These are phyloP conservation scores for Beta macrorhiza DNA, from an alignment of 179 eudicot species.

Conservation along the genomic window DNA sequence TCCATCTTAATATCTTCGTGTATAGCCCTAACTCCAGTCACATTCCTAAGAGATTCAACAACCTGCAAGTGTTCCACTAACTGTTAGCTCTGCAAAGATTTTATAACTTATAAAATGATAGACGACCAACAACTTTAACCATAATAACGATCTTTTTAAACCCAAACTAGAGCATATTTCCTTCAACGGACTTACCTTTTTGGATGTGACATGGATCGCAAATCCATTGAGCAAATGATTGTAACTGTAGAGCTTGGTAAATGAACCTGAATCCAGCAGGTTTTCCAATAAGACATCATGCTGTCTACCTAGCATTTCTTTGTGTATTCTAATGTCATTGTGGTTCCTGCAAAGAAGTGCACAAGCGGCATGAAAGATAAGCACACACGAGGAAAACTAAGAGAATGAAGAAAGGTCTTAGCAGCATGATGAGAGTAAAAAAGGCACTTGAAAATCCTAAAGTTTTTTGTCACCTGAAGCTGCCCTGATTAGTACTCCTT, in stretches of 20 bases:
- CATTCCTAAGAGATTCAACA: conserved; percentile 33
- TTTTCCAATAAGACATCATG: conserved; percentile 63
- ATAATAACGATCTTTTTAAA: background rate
- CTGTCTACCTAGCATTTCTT: conserved; percentile 41
- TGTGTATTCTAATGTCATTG: conserved; percentile 37
- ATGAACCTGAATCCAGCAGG: conserved; percentile 46
- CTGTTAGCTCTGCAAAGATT: background rate
- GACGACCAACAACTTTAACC: background rate
- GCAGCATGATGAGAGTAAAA: background rate
- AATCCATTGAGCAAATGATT: conserved; percentile 71
- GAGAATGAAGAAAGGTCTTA: background rate
- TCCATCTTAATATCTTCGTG: conserved; percentile 55
- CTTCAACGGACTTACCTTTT: conserved; percentile 35
- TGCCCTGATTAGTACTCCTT: conserved; percentile 18
- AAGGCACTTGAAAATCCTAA: background rate
- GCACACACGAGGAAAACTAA: background rate
- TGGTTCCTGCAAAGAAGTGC: conserved; percentile 32
- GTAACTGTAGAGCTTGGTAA: conserved; percentile 67
- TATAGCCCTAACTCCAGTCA: conserved; percentile 49
- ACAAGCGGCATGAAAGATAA: conserved; percentile 4
- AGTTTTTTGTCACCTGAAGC: conserved; percentile 28
- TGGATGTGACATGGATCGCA: conserved; percentile 47
- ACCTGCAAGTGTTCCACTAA: conserved; percentile 35
- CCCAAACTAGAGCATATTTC: background rate
- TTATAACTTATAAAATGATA: background rate